Percentiles rank a stretch among this genome's conserved stretches.
These are phyloP conservation scores for Ophiostoma ips DNA, from an alignment of 2,329 filamentous ascomycete genomes.

Conservation along the genomic window DNA sequence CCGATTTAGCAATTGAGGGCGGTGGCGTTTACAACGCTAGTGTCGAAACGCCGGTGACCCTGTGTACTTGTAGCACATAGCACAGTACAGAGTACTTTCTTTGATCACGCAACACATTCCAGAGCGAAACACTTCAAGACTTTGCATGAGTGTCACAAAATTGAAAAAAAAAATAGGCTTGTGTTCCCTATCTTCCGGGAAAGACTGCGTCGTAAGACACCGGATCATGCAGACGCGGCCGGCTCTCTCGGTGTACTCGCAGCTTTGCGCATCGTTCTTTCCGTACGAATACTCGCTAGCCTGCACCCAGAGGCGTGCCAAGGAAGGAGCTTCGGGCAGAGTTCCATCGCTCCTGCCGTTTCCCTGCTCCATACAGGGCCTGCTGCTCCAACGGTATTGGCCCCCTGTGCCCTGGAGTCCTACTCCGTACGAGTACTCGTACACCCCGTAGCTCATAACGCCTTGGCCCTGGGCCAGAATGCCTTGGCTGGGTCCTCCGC, in stretches of 20 bases:
- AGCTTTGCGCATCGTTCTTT: neutral
- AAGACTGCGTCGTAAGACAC: too few relatives aligned
- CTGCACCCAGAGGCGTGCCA: neutral
- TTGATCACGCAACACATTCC: too few relatives aligned
- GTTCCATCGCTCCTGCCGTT: conserved; percentile 2
- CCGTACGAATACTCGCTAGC: neutral
- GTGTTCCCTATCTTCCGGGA: too few relatives aligned
- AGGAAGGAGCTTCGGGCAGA: conserved; percentile 3
- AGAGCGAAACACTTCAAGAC: too few relatives aligned
- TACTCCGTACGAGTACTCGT: neutral
- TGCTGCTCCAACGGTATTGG: neutral
- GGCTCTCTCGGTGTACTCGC: neutral
- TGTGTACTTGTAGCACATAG: too few relatives aligned
- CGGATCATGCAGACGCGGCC: neutral
- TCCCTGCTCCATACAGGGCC: neutral
- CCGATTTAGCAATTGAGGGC: conserved; percentile 5
- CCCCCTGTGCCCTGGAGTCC: neutral
- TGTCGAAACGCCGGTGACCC: conserved; percentile 1
- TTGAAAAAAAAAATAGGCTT: too few relatives aligned
- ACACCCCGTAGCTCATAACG: neutral
- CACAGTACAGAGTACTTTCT: neutral
- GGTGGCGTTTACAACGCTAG: conserved; percentile 4
- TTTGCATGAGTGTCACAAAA: too few relatives aligned
- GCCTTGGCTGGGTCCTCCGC: neutral
- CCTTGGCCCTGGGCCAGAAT: neutral